These are phyloP conservation scores for Pseudogymnoascus sp. DNA, from an alignment of 2,329 filamentous ascomycete genomes.

Conservation along the genomic window DNA sequence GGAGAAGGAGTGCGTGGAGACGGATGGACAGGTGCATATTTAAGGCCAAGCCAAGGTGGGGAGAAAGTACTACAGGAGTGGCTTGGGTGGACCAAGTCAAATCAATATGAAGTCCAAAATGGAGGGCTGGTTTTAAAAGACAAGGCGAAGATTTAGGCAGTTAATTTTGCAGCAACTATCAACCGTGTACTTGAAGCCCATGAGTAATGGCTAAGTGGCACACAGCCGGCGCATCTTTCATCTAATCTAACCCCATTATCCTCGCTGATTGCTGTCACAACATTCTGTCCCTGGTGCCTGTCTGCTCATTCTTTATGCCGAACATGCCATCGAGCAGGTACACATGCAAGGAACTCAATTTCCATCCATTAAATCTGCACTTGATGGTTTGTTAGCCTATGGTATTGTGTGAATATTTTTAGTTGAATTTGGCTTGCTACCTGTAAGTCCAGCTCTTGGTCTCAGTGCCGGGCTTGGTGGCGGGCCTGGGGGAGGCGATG, in stretches of 20 bases:
- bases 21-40: slow-evolving; percentile 55
- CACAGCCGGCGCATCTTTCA: not conserved
- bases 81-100: slow-evolving; percentile 69
- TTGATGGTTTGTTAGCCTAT: not conserved
- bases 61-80: slow-evolving; percentile 62
- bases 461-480: slow-evolving; percentile 30
- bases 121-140: slow-evolving; percentile 52
- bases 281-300: not conserved
- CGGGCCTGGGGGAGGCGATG: slow-evolving; percentile 34
- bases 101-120: slow-evolving; percentile 59
- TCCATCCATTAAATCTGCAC: not conserved
- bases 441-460: slow-evolving; percentile 14
- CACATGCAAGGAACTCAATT: not conserved
- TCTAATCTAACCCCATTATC: not conserved
- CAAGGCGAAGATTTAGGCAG: slow-evolving; percentile 37
- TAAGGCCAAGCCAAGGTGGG: slow-evolving; percentile 65
- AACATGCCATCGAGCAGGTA: not conserved
- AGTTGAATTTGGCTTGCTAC: slow-evolving; percentile 3
- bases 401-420: not conserved
- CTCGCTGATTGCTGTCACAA: not conserved
- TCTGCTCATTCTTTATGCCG: not conserved
- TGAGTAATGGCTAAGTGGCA: not conserved
- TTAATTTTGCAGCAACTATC: not conserved
- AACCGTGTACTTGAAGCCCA: not conserved
- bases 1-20: slow-evolving; percentile 57